These are phyloP conservation scores for Podospora conica DNA, from an alignment of 495 filamentous ascomycete genomes.

Conservation along the genomic window DNA sequence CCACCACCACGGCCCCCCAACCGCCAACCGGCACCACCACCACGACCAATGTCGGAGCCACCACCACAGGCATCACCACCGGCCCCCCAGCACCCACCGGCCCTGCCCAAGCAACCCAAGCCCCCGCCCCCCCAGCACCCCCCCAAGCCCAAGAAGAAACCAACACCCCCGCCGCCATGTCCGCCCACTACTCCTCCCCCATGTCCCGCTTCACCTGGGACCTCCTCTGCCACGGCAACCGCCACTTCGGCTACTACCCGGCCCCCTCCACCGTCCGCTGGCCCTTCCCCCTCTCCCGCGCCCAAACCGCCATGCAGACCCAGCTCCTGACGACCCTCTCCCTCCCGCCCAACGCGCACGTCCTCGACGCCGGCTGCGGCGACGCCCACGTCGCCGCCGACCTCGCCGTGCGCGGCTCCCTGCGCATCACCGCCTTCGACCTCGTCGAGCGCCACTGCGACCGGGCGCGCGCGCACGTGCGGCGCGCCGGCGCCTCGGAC, in stretches of 20 bases:
- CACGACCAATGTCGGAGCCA: not conserved
- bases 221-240: constrained; percentile 7
- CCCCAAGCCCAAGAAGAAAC: not conserved
- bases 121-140: not conserved
- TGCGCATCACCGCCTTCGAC: constrained; percentile 4
- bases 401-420: not conserved
- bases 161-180: not conserved
- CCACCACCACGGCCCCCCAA: not conserved
- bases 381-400: constrained; percentile 7
- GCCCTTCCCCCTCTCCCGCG: constrained; percentile 1
- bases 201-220: not conserved
- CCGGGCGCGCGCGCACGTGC: not conserved
- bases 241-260: constrained; percentile 6
- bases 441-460: constrained; percentile 1
- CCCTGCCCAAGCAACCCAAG: not conserved
- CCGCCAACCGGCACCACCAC: not conserved
- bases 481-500: not conserved
- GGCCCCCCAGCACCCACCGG: not conserved
- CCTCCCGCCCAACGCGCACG: not conserved
- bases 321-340: not conserved
- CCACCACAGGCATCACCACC: not conserved
- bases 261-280: not conserved
- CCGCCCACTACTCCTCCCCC: not conserved
- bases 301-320: not conserved
- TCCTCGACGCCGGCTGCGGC: constrained; percentile 12